Base-by-base conservation (phyloP, 2,329 filamentous ascomycete species). In the Spiromastix sp. region DNA sequence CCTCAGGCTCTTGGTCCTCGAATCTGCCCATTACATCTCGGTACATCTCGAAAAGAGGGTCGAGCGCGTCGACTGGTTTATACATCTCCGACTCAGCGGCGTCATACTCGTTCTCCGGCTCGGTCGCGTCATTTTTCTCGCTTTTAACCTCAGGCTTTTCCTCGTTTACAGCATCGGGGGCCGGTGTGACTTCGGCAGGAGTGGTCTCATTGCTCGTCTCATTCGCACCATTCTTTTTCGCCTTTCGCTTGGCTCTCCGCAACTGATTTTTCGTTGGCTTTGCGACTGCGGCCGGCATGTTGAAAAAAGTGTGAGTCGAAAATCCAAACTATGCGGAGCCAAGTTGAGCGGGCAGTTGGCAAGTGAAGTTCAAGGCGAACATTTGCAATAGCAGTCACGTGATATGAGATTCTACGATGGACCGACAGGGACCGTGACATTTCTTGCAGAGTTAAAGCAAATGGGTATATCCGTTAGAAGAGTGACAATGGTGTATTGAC, bases 251-350 rank as follows among this genome's bases (percentile, higher is more conserved):
- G 32, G 85, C 83, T 59, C 89, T 79, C 59, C 86, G 77, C 68
- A 87, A 80, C 64, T 93, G 85, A 63, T 95, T 95, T 70, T 95
- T 96, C 58, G 81, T 86, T 68, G 81, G 78, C 67, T 89, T 93
- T 56, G 56, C 56, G 30, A 46, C 50, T 19, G 46, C 39, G 8
- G 51, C 38, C 32, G 47, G 37, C 47, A 49, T 49, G 16, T 12
- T 38, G 39, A 12, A n/a, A n/a, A n/a, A n/a, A n/a, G n/a, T n/a
- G n/a, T n/a, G n/a, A n/a, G n/a, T n/a, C n/a, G n/a, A n/a, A n/a
- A n/a, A n/a, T n/a, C n/a, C n/a, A n/a, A n/a, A n/a, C n/a, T n/a
- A n/a, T n/a, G n/a, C n/a, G n/a, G n/a, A n/a, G n/a, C n/a, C n/a
- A n/a, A n/a, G n/a, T n/a, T n/a, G n/a, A n/a, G n/a, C n/a, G n/a